These are phyloP conservation scores for Pyrus communis DNA, from an alignment of 306 rosid species.

Conservation along the genomic window DNA sequence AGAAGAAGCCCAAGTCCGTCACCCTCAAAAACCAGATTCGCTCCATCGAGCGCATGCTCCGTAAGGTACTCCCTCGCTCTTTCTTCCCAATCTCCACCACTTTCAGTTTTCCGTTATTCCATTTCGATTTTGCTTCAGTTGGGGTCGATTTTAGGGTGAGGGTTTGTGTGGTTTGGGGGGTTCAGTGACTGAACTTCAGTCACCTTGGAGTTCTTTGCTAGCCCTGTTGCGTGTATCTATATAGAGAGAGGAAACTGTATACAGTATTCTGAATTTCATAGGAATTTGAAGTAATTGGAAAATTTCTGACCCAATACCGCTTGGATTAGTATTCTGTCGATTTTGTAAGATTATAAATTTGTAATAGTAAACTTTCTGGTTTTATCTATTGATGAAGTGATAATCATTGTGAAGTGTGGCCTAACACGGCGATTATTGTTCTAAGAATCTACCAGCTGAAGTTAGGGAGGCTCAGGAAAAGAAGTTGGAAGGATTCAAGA, in stretches of 20 bases:
- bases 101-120: neutral
- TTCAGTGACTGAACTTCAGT: neutral
- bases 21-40: conserved; percentile 96
- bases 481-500: conserved; percentile 71
- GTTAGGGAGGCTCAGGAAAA: conserved; percentile 67
- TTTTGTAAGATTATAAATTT: neutral
- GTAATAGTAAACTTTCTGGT: neutral
- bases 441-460: conserved; percentile 61
- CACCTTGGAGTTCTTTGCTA: neutral
- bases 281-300: neutral
- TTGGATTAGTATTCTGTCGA: neutral
- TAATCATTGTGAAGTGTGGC: neutral
- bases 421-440: neutral
- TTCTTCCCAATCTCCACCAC: neutral
- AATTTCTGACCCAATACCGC: neutral
- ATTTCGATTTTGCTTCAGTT: neutral
- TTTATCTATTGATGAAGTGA: neutral
- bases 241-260: neutral
- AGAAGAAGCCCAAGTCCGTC: conserved; percentile 72
- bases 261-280: neutral
- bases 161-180: neutral
- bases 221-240: neutral
- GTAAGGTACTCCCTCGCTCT: conserved; percentile 42
- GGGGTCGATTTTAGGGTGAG: conserved; percentile 3
- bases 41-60: conserved; percentile 82